Evolutionary conservation across 192 early-diverging fungal genomes (phyloP).

Genomic region (Coemansia sp.): DNA sequence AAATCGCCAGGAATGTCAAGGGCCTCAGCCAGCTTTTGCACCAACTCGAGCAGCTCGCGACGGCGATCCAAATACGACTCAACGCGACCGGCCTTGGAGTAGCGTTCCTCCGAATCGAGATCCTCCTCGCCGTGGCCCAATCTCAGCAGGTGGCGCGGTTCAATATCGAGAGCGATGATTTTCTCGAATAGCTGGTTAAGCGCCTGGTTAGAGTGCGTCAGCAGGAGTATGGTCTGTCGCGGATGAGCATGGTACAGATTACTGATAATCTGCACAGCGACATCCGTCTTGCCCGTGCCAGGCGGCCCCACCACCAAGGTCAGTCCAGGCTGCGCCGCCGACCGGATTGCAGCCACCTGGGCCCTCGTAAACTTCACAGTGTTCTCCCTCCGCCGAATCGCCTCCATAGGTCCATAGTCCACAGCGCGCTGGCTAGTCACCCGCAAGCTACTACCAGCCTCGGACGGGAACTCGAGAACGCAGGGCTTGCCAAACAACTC

Average conservation of each 20-base stretch:
- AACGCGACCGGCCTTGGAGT: constrained; percentile 92
- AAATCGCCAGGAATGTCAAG: constrained; percentile 80
- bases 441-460: constrained; percentile 4
- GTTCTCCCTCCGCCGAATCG: constrained; percentile 69
- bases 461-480: constrained; percentile 69
- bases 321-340: constrained; percentile 83
- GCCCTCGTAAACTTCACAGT: constrained; percentile 79
- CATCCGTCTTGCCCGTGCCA: constrained; percentile 98
- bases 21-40: constrained; percentile 73
- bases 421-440: constrained; percentile 43
- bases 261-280: constrained; percentile 94
- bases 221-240: constrained; percentile 82
- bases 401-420: constrained; percentile 74
- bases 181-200: constrained; percentile 98
- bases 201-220: constrained; percentile 98
- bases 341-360: constrained; percentile 82
- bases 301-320: constrained; percentile 96
- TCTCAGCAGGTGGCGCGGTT: constrained; percentile 88
- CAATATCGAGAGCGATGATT: constrained; percentile 86
- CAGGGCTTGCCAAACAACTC: constrained; percentile 57
- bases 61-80: constrained; percentile 89
- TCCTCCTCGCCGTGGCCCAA: constrained; percentile 95
- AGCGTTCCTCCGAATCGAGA: constrained; percentile 74
- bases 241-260: constrained; percentile 94
- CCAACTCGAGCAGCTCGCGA: constrained; percentile 66